A percentile compares a stretch with the other conserved stretches of the same genome.
phyloP scores from a whole-genome alignment of 176 grass and related monocot species.

The Oryza glumipatula region DNA sequence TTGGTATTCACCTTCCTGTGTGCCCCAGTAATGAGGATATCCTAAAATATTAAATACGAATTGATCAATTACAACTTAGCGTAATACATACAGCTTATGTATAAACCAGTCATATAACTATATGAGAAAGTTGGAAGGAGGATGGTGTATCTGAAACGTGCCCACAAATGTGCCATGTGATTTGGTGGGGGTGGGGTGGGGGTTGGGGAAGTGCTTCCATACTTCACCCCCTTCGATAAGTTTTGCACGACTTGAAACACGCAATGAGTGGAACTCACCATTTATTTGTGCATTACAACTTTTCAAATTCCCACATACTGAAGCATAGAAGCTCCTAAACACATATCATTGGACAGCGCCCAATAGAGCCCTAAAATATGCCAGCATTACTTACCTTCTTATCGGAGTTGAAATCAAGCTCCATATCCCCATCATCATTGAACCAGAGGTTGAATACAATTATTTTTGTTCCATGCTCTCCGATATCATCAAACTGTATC shows the following conservation, averaged over 20 bases:
- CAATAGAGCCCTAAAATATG: constrained; percentile 29
- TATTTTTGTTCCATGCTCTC: constrained; percentile 89
- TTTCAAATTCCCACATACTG: neutral
- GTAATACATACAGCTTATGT: neutral
- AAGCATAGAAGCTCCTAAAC: constrained; percentile 8
- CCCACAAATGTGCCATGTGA: neutral
- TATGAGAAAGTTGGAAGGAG: constrained; percentile 2
- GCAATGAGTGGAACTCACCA: neutral
- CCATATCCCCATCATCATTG: constrained; percentile 95
- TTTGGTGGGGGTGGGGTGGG: neutral
- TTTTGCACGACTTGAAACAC: neutral
- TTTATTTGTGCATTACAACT: neutral
- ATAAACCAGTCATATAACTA: constrained; percentile 28
- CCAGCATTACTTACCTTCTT: constrained; percentile 60
- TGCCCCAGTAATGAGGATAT: constrained; percentile 86
- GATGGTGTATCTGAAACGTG: neutral
- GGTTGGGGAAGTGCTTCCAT: neutral
- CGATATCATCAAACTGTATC: constrained; percentile 85
- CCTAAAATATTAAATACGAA: constrained; percentile 55
- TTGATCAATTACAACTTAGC: constrained; percentile 29
- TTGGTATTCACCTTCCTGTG: constrained; percentile 56
- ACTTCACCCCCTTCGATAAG: neutral
- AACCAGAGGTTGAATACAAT: constrained; percentile 95
- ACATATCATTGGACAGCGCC: constrained; percentile 12
- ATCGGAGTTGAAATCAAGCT: constrained; percentile 90